Percentiles rank a stretch among this genome's conserved stretches.
Conservation (phyloP, 2,329 filamentous ascomycete species). For the Endothia cerciana region DNA sequence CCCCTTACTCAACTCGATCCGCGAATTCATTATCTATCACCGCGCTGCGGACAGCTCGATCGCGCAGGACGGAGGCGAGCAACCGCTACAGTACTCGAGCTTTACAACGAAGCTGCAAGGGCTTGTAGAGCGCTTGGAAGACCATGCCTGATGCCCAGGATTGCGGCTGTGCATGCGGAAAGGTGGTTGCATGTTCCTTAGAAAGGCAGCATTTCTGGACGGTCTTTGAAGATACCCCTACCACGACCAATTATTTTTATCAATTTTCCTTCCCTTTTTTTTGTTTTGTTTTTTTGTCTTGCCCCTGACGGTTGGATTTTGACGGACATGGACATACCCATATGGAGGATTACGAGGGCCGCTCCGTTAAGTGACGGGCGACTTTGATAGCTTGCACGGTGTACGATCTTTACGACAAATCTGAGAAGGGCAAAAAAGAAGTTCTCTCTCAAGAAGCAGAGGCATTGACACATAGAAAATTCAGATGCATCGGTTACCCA, state of each 20-base stretch:
- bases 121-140: constrained; percentile 45
- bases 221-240: constrained; percentile 16
- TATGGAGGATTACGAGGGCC: constrained; percentile 6
- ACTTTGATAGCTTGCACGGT: constrained; percentile 1
- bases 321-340: constrained; percentile 17
- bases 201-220: constrained; percentile 5
- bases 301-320: constrained; percentile 5
- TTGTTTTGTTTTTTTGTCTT: neutral
- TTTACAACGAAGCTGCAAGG: constrained; percentile 45
- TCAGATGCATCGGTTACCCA: constrained; percentile 14
- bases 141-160: constrained; percentile 18
- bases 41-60: constrained; percentile 50
- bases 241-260: neutral
- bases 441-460: constrained; percentile 5
- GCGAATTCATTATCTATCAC: constrained; percentile 58
- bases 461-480: constrained; percentile 19
- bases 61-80: constrained; percentile 36
- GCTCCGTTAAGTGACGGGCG: neutral
- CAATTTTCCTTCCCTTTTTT: neutral
- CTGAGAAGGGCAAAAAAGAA: constrained; percentile 10
- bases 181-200: neutral
- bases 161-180: neutral
- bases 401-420: constrained; percentile 28
- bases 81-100: constrained; percentile 36
- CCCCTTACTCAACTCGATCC: constrained; percentile 55